Percentiles rank a stretch among this genome's conserved stretches.
These are phyloP conservation scores for Boletus rex-veris DNA, from an alignment of 768 basidiomycete species.

Conservation along the genomic window DNA sequence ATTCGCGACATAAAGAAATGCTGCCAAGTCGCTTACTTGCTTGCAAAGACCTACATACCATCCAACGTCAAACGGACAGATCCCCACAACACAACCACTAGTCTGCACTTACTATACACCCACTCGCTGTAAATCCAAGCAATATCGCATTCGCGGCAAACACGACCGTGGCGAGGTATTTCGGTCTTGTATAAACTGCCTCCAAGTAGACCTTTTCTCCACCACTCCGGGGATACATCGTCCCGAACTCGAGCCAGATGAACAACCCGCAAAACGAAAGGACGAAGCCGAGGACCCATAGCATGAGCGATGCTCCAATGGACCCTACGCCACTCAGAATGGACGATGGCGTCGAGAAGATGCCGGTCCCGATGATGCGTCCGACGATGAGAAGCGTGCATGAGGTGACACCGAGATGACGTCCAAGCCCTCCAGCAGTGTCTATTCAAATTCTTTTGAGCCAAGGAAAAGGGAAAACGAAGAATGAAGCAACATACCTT, in stretches of 20 bases:
- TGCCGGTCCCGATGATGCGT: constrained; percentile 60
- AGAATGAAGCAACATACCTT: constrained; percentile 33
- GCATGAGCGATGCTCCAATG: constrained; percentile 57
- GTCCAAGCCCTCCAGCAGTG: constrained; percentile 53
- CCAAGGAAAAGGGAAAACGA: neutral
- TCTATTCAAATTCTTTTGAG: constrained; percentile 27
- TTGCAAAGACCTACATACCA: constrained; percentile 30
- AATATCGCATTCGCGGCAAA: constrained; percentile 49
- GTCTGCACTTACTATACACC: constrained; percentile 43
- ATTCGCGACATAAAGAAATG: rapidly evolving
- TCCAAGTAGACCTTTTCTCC: constrained; percentile 65
- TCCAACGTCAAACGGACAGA: neutral
- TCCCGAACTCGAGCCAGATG: constrained; percentile 62
- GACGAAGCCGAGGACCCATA: constrained; percentile 60
- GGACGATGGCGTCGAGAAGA: constrained; percentile 60
- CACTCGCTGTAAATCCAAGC: constrained; percentile 40
- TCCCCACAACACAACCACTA: neutral
- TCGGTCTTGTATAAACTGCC: constrained; percentile 47
- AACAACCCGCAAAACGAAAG: constrained; percentile 59
- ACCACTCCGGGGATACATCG: constrained; percentile 60
- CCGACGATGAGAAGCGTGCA: constrained; percentile 58
- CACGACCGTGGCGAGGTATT: constrained; percentile 45
- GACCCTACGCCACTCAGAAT: constrained; percentile 56
- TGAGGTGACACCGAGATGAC: constrained; percentile 53
- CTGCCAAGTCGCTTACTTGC: constrained; percentile 25